phyloP scores from a whole-genome alignment of 495 filamentous ascomycete species.

The Trichoderma parareesei region DNA sequence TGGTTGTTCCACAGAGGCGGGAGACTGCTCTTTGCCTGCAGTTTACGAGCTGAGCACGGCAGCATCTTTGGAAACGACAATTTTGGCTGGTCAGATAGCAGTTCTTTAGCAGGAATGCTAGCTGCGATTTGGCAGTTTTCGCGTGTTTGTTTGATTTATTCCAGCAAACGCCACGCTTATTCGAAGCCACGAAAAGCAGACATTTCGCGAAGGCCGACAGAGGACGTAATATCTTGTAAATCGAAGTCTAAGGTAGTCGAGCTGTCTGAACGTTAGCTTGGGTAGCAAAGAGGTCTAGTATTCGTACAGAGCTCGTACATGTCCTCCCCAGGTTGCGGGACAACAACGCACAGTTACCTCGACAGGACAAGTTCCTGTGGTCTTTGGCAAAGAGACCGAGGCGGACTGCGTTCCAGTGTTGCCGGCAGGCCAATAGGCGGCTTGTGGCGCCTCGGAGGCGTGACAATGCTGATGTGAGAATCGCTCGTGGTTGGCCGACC shows the following conservation, averaged over 20 bases:
- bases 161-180: too few relatives aligned
- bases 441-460: constrained; percentile 6
- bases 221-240: too few relatives aligned
- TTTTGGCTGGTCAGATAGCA: not conserved
- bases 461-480: constrained; percentile 9
- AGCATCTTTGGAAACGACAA: not conserved
- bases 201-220: too few relatives aligned
- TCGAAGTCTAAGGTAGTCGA: too few relatives aligned
- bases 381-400: not conserved
- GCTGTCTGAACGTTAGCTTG: too few relatives aligned
- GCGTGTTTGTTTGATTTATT: too few relatives aligned
- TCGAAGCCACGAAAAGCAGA: too few relatives aligned
- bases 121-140: not conserved
- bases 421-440: not conserved
- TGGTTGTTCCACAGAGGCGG: not conserved
- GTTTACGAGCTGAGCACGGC: not conserved
- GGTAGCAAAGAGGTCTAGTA: not conserved
- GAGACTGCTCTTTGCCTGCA: not conserved
- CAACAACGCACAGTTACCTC: not conserved
- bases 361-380: not conserved
- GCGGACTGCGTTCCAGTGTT: not conserved
- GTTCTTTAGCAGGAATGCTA: not conserved
- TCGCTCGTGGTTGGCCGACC: not conserved
- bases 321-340: not conserved
- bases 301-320: not conserved